A percentile compares a stretch with the other conserved stretches of the same genome.
phyloP scores from a whole-genome alignment of 805 yeast species.

The Yamadazyma sp. region DNA sequence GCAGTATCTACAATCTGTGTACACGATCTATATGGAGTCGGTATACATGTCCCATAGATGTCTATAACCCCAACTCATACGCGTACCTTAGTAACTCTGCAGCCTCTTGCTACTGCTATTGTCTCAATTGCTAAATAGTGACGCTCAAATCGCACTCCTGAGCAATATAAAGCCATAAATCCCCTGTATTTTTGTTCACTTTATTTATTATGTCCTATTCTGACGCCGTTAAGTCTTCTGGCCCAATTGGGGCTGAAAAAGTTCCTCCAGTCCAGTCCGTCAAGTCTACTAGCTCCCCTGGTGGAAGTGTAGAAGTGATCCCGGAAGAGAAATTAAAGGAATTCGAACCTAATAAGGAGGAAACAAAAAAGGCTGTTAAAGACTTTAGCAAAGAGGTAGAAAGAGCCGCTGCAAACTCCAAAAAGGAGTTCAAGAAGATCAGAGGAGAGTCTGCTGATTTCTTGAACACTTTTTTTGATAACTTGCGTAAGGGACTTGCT shows the following conservation, averaged over 20 bases:
- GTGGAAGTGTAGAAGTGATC: slow-evolving; percentile 15
- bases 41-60: too few relatives aligned
- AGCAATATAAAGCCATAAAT: slow-evolving; percentile 4
- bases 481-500: slow-evolving; percentile 4
- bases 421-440: slow-evolving; percentile 22
- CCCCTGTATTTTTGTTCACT: slow-evolving; percentile 1
- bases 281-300: slow-evolving; percentile 15
- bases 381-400: slow-evolving; percentile 16
- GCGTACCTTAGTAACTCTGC: too few relatives aligned
- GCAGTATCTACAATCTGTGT: too few relatives aligned
- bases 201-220: slow-evolving; percentile 29
- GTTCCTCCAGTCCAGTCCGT: slow-evolving; percentile 30
- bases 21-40: too few relatives aligned
- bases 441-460: slow-evolving; percentile 23
- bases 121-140: too few relatives aligned
- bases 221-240: slow-evolving; percentile 42
- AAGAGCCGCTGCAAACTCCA: slow-evolving; percentile 19
- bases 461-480: slow-evolving; percentile 19
- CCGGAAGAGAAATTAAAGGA: slow-evolving; percentile 17
- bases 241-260: slow-evolving; percentile 33
- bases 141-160: too few relatives aligned
- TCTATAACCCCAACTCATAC: too few relatives aligned
- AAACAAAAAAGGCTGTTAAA: slow-evolving; percentile 17
- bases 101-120: slow-evolving; percentile 2
- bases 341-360: slow-evolving; percentile 19